Evolutionary conservation across 768 basidiomycete genomes (phyloP).

Genomic region (Gloeostereum incarnatum): DNA sequence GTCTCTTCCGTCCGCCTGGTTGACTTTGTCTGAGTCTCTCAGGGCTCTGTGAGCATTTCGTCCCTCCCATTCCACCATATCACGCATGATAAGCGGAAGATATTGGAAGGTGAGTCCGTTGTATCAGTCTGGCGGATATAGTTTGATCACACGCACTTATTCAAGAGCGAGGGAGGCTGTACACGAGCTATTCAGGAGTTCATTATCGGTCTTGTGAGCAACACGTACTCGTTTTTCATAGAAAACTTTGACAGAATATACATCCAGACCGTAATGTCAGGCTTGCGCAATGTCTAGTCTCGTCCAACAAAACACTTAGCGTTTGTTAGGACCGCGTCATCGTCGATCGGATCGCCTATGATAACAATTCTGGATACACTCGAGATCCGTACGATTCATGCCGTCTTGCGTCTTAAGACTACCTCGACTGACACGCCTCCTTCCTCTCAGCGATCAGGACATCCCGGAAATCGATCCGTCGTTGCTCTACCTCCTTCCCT

Average conservation of each 20-base stretch:
- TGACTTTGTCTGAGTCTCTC: too few relatives aligned
- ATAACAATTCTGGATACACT: constrained; percentile 1
- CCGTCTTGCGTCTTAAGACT: too few relatives aligned
- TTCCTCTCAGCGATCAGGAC: constrained; percentile 4
- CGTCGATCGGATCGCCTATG: constrained; percentile 10
- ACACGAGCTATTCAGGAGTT: constrained; percentile 8
- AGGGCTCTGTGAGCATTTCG: constrained; percentile 5
- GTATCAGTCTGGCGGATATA: too few relatives aligned
- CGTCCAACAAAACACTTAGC: too few relatives aligned
- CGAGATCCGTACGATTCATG: constrained; percentile 1
- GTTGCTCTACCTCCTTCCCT: constrained; percentile 22
- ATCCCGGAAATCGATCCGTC: constrained; percentile 19
- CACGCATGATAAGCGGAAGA: constrained; percentile 5
- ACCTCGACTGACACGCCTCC: background rate
- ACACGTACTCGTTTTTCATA: too few relatives aligned
- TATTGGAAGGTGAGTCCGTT: constrained; percentile 6
- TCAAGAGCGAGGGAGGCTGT: constrained; percentile 10
- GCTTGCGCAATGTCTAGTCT: too few relatives aligned
- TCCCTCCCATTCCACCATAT: constrained; percentile 7
- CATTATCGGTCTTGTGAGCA: constrained; percentile 11
- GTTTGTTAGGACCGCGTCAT: constrained; percentile 14
- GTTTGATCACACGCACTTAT: background rate
- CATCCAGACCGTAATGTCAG: too few relatives aligned
- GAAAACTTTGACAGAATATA: too few relatives aligned
- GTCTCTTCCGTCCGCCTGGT: too few relatives aligned